phyloP scores from a whole-genome alignment of 805 yeast genomes.

The Nakazawaea molendinolei region DNA sequence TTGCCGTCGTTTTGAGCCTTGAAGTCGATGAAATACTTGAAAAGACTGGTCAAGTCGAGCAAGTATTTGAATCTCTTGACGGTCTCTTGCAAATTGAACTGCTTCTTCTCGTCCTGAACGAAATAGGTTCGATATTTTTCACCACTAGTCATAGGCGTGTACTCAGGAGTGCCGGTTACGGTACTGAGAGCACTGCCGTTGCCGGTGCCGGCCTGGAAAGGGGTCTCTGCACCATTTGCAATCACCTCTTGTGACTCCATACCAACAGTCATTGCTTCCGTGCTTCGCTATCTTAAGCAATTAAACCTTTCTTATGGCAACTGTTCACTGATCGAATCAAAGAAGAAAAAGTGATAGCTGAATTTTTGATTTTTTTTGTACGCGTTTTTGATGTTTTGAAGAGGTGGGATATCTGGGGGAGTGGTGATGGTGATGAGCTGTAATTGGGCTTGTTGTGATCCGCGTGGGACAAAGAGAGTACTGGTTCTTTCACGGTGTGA shows the following conservation, averaged over 20 bases:
- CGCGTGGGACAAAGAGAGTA: no score
- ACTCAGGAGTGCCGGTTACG: slow-evolving; percentile 2
- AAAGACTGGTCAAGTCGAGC: slow-evolving; percentile 57
- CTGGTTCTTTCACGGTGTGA: no score
- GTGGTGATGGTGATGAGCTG: no score
- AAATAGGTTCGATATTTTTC: slow-evolving; percentile 23
- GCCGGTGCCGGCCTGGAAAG: neutral
- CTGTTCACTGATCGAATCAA: no score
- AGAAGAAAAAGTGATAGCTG: no score
- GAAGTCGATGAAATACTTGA: slow-evolving; percentile 60
- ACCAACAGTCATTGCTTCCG: slow-evolving; percentile 10
- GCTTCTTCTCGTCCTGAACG: slow-evolving; percentile 24
- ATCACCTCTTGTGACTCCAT: slow-evolving; percentile 6
- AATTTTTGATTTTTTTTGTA: no score
- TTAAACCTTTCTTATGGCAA: no score
- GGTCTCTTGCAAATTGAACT: slow-evolving; percentile 50
- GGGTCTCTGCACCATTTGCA: slow-evolving; percentile 2
- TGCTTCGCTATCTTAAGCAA: no score
- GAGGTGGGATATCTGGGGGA: no score
- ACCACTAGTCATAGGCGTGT: slow-evolving; percentile 2
- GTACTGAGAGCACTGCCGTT: neutral
- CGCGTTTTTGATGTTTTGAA: no score
- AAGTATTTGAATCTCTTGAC: slow-evolving; percentile 62
- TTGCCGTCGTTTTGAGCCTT: slow-evolving; percentile 57
- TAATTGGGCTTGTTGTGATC: no score